These are phyloP conservation scores for Galeopsis tetrahit DNA, from an alignment of 257 asterid species.

Conservation along the genomic window DNA sequence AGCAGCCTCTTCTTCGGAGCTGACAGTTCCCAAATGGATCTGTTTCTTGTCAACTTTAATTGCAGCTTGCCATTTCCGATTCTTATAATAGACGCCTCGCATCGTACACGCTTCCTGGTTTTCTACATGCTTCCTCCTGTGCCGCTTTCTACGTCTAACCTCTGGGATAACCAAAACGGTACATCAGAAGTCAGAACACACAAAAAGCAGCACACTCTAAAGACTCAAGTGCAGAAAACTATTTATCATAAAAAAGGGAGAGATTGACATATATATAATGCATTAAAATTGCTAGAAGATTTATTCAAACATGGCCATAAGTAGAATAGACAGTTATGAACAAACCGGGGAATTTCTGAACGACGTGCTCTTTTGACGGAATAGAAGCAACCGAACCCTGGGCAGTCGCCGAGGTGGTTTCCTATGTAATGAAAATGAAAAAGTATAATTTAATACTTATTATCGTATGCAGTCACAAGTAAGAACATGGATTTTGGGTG, in stretches of 20 bases:
- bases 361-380: conserved; percentile 41
- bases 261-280: background rate
- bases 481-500: background rate
- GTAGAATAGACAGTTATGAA: conserved; percentile 13
- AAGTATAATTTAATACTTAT: background rate
- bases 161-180: conserved; percentile 38
- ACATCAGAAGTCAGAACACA: conserved; percentile 2
- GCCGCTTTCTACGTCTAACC: conserved; percentile 71
- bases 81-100: conserved; percentile 87
- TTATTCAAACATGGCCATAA: background rate
- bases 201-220: background rate
- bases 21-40: conserved; percentile 81
- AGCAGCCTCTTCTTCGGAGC: conserved; percentile 88
- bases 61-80: conserved; percentile 92
- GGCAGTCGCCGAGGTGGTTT: conserved; percentile 31
- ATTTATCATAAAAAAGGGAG: background rate
- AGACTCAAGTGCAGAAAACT: background rate
- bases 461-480: background rate
- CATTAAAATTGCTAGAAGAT: background rate
- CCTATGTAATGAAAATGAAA: conserved; percentile 33
- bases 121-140: conserved; percentile 71
- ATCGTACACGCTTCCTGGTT: conserved; percentile 65
- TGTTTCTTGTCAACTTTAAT: conserved; percentile 85
- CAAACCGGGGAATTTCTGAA: conserved; percentile 55
- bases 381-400: conserved; percentile 42